Percentiles rank a stretch among this genome's conserved stretches.
Evolutionary conservation across 1,139 yeast genomes (phyloP).

Genomic region (Debaryomycetaceae sp.): DNA sequence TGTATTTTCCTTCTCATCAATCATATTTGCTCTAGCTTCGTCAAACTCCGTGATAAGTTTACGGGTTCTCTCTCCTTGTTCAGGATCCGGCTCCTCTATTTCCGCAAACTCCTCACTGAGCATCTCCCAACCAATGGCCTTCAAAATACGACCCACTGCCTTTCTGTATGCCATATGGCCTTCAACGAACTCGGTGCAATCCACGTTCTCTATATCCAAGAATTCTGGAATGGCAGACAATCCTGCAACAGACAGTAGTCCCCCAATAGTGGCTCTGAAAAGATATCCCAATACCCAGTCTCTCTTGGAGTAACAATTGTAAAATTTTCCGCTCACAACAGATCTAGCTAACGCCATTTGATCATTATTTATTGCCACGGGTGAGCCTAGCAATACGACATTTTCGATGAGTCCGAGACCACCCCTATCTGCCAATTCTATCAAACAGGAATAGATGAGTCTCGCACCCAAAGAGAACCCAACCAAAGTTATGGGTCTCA

Average conservation of each 20-base stretch:
- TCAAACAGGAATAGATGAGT: slow-evolving; percentile 83
- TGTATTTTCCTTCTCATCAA: slow-evolving; percentile 30
- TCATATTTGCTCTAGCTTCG: slow-evolving; percentile 67
- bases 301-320: slow-evolving; percentile 85
- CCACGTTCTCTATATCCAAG: slow-evolving; percentile 74
- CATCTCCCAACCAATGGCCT: slow-evolving; percentile 72
- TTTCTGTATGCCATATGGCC: slow-evolving; percentile 98
- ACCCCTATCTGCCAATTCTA: slow-evolving; percentile 81
- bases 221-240: slow-evolving; percentile 67
- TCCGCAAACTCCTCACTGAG: slow-evolving; percentile 89
- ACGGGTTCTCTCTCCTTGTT: slow-evolving; percentile 75
- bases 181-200: slow-evolving; percentile 80
- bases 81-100: slow-evolving; percentile 95
- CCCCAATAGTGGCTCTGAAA: slow-evolving; percentile 95
- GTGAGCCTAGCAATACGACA: slow-evolving; percentile 86
- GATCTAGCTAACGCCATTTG: slow-evolving; percentile 78
- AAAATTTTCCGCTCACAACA: slow-evolving; percentile 85
- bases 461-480: slow-evolving; percentile 96
- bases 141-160: slow-evolving; percentile 80
- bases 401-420: slow-evolving; percentile 89
- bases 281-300: slow-evolving; percentile 97
- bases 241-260: slow-evolving; percentile 86
- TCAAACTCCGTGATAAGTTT: slow-evolving; percentile 80
- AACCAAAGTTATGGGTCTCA: slow-evolving; percentile 85
- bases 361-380: slow-evolving; percentile 74